Evolutionary conservation across 2,329 filamentous ascomycete genomes (phyloP), one percentile per base, ranked within the genome.

Genomic region (Trichoderma koningiopsis): DNA sequence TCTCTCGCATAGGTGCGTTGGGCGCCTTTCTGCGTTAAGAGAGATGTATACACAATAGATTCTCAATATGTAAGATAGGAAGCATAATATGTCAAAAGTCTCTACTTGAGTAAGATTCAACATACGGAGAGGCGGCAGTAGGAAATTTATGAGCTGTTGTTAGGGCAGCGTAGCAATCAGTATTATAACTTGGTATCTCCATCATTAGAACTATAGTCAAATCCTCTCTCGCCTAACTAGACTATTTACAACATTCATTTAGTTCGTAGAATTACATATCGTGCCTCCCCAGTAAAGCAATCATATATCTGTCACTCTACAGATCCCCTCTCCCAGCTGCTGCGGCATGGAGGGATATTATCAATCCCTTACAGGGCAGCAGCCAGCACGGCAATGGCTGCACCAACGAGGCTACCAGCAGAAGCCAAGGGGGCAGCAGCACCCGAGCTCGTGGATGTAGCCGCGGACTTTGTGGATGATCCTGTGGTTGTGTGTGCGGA

Each of bases 341-440:
- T 47, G 31, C 14, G 37, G 31, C 2, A 52, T 37, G 13, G 16
- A 4, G 14, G 16, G 14, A 33, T 24, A 40, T 7, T 16, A 19
- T 49, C 27, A 56, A 35, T 27, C 16, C 22, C 24, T 74, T 73
- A 79, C 29, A 79, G 70, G 65, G 76, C 77, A 63, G 76, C 64
- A 58, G 76, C 64, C 19, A 77, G 59, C 72, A 78, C 69, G 33
- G 76, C 77, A 66, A 76, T 60, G 8, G 72, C 71, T 6, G 76
- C 75, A 58, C 77, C 77, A 13, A 77, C 40, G 22, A 78, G 24
- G 43, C 76, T 72, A 37, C 70, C 69, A 6, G 60, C 64, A 19
- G 56, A 62, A 47, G 53, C 59, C 13, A 71, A 22, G 7, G 65
- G 40, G 13, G 66, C 58, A 8, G 66, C 72, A 4, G 69, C 72